These are phyloP conservation scores for Talaromyces rugulosus DNA, from an alignment of 2,329 filamentous ascomycete genomes.

Conservation along the genomic window DNA sequence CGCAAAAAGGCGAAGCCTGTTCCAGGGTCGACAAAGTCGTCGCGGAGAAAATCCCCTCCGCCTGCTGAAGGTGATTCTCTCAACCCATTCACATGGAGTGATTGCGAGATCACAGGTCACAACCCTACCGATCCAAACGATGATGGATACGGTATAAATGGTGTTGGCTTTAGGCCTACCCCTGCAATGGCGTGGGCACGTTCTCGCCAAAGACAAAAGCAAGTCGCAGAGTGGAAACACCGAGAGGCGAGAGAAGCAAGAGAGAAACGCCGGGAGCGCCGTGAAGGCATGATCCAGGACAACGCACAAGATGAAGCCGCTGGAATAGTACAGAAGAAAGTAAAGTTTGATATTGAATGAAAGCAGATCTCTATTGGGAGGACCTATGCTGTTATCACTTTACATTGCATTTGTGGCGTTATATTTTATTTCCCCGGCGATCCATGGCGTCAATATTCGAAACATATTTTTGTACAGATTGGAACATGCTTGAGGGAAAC, in stretches of 20 bases:
- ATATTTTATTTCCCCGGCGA: background rate
- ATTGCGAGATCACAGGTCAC: slow-evolving; percentile 60
- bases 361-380: background rate
- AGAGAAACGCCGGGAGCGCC: slow-evolving; percentile 52
- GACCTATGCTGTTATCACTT: background rate
- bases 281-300: slow-evolving; percentile 30
- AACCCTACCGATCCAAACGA: slow-evolving; percentile 54
- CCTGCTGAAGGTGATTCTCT: slow-evolving; percentile 18
- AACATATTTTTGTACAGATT: background rate
- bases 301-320: slow-evolving; percentile 23
- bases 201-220: slow-evolving; percentile 53
- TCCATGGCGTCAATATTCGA: slow-evolving; percentile 12
- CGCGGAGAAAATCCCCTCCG: slow-evolving; percentile 29
- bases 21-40: slow-evolving; percentile 18
- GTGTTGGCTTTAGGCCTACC: slow-evolving; percentile 60
- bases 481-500: slow-evolving; percentile 13
- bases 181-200: slow-evolving; percentile 55
- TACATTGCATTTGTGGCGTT: background rate
- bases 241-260: slow-evolving; percentile 58
- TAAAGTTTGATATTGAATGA: slow-evolving; percentile 34
- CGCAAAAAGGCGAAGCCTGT: slow-evolving; percentile 21
- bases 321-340: slow-evolving; percentile 33
- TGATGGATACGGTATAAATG: slow-evolving; percentile 61
- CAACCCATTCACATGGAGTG: slow-evolving; percentile 49
- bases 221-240: slow-evolving; percentile 56